Percentiles rank a stretch among this genome's conserved stretches.
phyloP scores from a whole-genome alignment of 2,329 filamentous ascomycete genomes.

The Penicillium hordei region DNA sequence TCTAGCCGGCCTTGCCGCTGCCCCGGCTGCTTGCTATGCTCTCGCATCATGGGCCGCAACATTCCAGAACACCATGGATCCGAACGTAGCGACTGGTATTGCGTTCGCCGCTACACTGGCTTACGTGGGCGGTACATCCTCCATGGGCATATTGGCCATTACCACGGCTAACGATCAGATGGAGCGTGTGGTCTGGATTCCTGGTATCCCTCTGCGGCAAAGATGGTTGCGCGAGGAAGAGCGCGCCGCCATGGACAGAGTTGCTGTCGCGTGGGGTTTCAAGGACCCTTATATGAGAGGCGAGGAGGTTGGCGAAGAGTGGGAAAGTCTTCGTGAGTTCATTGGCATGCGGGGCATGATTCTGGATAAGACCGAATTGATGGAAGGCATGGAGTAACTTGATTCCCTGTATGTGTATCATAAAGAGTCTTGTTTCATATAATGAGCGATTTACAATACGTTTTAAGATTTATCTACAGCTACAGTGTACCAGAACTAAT shows the following conservation, averaged over 20 bases:
- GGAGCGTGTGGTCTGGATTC: slow-evolving; percentile 86
- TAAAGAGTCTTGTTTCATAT: not conserved
- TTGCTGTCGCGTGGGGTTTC: slow-evolving; percentile 91
- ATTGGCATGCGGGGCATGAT: slow-evolving; percentile 83
- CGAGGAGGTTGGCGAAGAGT: slow-evolving; percentile 88
- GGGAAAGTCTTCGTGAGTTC: slow-evolving; percentile 82
- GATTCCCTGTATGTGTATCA: slow-evolving; percentile 7
- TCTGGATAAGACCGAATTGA: slow-evolving; percentile 81
- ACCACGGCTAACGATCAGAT: slow-evolving; percentile 93
- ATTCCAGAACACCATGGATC: slow-evolving; percentile 75
- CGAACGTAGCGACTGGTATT: slow-evolving; percentile 69
- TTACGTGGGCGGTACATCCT: slow-evolving; percentile 78
- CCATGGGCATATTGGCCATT: slow-evolving; percentile 78
- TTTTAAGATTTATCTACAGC: not conserved
- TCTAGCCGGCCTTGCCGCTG: slow-evolving; percentile 39
- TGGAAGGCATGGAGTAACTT: slow-evolving; percentile 80
- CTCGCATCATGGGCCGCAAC: slow-evolving; percentile 66
- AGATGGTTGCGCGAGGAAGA: slow-evolving; percentile 91
- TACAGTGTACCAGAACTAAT: not conserved
- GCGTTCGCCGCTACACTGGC: slow-evolving; percentile 78
- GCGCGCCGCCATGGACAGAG: slow-evolving; percentile 77
- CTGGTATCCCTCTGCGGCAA: slow-evolving; percentile 74
- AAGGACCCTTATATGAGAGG: slow-evolving; percentile 75
- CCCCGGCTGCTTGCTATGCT: slow-evolving; percentile 56
- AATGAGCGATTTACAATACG: slow-evolving; percentile 3